Conservation (phyloP, 2,329 filamentous ascomycete species). For the Raffaelea albimanens region DNA sequence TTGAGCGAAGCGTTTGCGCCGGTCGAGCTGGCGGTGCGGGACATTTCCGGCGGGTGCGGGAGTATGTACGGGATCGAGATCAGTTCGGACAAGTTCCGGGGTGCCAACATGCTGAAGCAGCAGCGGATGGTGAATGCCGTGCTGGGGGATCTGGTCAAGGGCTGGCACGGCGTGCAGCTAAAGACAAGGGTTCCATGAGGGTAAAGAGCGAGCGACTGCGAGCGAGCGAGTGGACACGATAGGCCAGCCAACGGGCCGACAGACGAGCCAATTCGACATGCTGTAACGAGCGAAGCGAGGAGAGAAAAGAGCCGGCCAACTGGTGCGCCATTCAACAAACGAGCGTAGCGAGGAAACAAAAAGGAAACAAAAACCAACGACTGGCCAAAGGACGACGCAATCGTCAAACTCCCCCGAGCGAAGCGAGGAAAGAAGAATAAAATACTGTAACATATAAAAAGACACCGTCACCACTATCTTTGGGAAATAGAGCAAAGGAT, state of each 20-base stretch:
- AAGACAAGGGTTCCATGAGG: slow-evolving; percentile 50
- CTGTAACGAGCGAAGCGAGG: no score
- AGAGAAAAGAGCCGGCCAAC: no score
- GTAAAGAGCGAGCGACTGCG: not conserved
- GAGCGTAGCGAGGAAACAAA: not conserved
- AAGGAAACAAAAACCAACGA: not conserved
- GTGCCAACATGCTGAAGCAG: slow-evolving; percentile 66
- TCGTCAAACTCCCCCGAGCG: not conserved
- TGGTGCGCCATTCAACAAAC: no score
- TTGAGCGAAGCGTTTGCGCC: slow-evolving; percentile 40
- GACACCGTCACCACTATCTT: no score
- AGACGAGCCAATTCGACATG: no score
- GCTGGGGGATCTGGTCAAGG: slow-evolving; percentile 65
- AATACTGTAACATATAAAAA: no score
- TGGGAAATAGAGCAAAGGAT: no score
- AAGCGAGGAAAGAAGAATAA: not conserved
- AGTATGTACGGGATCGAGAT: slow-evolving; percentile 84
- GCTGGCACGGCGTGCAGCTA: slow-evolving; percentile 77
- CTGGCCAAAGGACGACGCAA: not conserved
- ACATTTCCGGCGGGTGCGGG: slow-evolving; percentile 75
- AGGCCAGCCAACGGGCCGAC: no score
- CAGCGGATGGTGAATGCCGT: slow-evolving; percentile 71
- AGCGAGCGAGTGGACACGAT: no score
- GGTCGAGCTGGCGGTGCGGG: slow-evolving; percentile 54
- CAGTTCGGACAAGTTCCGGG: slow-evolving; percentile 60